Conservation (phyloP, 192 early-diverging fungal genomes). For the Tieghemiomyces parasiticus region DNA sequence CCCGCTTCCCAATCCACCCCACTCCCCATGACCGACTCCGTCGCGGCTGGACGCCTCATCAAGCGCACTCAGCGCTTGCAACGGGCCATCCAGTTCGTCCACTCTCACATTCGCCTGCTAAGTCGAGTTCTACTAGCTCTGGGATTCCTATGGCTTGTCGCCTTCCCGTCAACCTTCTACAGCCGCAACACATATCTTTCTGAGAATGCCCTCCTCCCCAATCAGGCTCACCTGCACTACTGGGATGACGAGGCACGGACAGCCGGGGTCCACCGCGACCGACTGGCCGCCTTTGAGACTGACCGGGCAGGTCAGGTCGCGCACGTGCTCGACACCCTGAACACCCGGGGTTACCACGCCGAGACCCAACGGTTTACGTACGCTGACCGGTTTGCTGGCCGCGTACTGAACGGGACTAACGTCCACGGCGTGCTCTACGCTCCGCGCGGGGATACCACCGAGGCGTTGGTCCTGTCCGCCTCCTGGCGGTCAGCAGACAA, state of each 20-base stretch:
- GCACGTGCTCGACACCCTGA: constrained; percentile 15
- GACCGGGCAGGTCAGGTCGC: constrained; percentile 9
- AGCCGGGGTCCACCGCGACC: background rate
- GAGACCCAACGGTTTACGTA: constrained; percentile 21
- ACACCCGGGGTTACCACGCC: constrained; percentile 18
- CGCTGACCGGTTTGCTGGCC: constrained; percentile 6
- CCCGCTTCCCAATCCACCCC: background rate
- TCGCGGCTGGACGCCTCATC: background rate
- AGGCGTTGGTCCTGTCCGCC: constrained; percentile 72
- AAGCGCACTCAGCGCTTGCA: constrained; percentile 11
- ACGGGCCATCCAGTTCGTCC: background rate
- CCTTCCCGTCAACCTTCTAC: constrained; percentile 43
- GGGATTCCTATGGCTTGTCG: constrained; percentile 44
- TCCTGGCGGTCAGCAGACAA: constrained; percentile 44
- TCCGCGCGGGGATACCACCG: constrained; percentile 76
- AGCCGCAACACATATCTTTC: constrained; percentile 53
- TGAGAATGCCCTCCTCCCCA: constrained; percentile 63
- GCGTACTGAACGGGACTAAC: constrained; percentile 37
- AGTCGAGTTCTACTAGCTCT: constrained; percentile 40
- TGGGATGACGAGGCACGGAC: constrained; percentile 12
- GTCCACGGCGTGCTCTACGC: constrained; percentile 69
- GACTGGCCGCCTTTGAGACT: background rate
- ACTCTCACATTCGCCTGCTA: constrained; percentile 3
- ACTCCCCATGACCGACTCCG: background rate
- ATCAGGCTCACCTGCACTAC: constrained; percentile 29